A percentile compares a stretch with the other conserved stretches of the same genome.
These are phyloP conservation scores for Aspergillus sp. DNA, from an alignment of 2,329 filamentous ascomycete genomes.

Conservation along the genomic window DNA sequence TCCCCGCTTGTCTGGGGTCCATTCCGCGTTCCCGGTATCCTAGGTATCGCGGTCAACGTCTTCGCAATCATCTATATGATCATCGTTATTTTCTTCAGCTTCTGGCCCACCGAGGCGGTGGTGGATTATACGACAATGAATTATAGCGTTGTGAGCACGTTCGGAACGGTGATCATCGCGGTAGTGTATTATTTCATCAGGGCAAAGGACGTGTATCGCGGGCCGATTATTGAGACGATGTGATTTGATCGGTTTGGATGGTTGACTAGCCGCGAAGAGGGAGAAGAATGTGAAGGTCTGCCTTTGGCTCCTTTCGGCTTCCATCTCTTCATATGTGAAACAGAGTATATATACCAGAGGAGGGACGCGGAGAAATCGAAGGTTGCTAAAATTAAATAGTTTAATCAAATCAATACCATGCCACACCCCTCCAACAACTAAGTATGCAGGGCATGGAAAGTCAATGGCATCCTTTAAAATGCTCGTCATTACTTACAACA, in stretches of 20 bases:
- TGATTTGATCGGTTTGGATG: not conserved
- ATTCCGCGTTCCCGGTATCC: constrained; percentile 28
- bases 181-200: constrained; percentile 40
- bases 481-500: too few species aligned
- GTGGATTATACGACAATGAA: constrained; percentile 49
- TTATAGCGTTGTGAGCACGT: constrained; percentile 45
- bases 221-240: constrained; percentile 26
- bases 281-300: not conserved
- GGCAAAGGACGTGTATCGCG: constrained; percentile 35
- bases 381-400: too few species aligned
- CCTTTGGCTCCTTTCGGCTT: not conserved
- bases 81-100: constrained; percentile 49
- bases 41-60: constrained; percentile 44
- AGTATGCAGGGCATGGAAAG: too few species aligned
- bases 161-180: constrained; percentile 40
- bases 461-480: too few species aligned
- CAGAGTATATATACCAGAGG: too few species aligned
- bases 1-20: constrained; percentile 31
- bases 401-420: too few species aligned
- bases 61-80: constrained; percentile 48
- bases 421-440: too few species aligned
- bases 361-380: too few species aligned
- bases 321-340: too few species aligned
- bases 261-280: too few species aligned
- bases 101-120: constrained; percentile 44